Conservation (phyloP, 2,329 filamentous ascomycete species). For the Gaeumannomyces sp. region DNA sequence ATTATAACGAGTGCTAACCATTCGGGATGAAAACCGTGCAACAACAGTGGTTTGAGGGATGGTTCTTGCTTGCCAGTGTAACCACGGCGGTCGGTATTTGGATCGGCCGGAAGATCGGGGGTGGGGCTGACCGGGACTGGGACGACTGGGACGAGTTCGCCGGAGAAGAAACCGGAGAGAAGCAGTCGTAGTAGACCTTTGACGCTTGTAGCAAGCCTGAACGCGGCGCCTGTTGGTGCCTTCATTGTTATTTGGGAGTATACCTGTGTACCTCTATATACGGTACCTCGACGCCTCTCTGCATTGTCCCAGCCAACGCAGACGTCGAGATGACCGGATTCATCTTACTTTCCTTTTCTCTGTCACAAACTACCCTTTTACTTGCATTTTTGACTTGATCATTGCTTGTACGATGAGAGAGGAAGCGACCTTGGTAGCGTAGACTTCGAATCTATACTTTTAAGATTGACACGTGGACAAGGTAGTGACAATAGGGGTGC, state of each 20-base stretch:
- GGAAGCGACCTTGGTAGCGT: neutral
- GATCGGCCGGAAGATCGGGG: conserved; percentile 56
- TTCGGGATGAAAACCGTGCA: neutral
- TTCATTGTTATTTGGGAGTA: neutral
- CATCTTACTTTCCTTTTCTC: neutral
- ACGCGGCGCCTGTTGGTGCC: neutral
- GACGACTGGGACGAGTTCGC: conserved; percentile 49
- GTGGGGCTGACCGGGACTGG: conserved; percentile 25
- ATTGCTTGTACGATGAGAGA: neutral
- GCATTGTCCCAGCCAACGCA: neutral
- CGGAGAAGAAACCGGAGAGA: conserved; percentile 65
- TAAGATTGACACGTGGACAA: too few species aligned
- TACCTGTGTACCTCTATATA: neutral
- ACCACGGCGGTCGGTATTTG: conserved; percentile 67
- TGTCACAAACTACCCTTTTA: neutral
- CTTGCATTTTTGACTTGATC: neutral
- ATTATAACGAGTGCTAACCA: neutral
- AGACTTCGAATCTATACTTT: neutral
- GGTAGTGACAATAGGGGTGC: too few species aligned
- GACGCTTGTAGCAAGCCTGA: neutral
- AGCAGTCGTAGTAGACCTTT: conserved; percentile 46
- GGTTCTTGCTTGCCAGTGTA: conserved; percentile 67
- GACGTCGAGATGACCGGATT: neutral
- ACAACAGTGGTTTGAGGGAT: conserved; percentile 70
- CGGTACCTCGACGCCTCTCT: neutral